Conservation (phyloP, 2,329 filamentous ascomycete genomes). For the Escovopsis sp. region DNA sequence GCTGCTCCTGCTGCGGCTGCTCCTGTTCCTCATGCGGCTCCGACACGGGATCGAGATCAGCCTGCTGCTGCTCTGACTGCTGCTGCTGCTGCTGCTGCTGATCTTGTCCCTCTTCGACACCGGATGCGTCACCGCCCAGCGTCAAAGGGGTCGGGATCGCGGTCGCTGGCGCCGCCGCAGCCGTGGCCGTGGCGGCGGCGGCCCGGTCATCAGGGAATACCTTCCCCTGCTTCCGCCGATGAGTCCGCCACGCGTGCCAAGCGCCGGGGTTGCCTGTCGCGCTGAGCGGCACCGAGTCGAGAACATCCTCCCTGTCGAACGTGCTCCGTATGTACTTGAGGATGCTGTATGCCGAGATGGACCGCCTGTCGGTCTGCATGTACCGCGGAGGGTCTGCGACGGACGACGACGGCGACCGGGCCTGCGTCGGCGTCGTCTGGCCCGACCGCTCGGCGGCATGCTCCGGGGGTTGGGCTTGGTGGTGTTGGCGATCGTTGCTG, state of each 20-base stretch:
- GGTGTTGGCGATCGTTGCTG: too few species aligned
- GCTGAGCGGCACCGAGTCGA: constrained; percentile 66
- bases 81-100: constrained; percentile 6
- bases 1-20: neutral
- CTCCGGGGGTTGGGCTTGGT: too few species aligned
- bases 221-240: constrained; percentile 31
- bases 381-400: constrained; percentile 20
- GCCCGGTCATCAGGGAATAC: constrained; percentile 3
- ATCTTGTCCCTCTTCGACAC: neutral
- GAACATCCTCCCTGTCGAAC: constrained; percentile 61
- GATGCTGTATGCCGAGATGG: constrained; percentile 48
- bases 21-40: too few species aligned
- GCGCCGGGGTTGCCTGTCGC: constrained; percentile 81
- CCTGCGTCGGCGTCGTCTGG: constrained; percentile 10
- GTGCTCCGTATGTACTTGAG: constrained; percentile 68
- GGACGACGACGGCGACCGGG: constrained; percentile 15
- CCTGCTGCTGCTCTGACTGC: too few species aligned
- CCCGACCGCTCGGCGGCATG: constrained; percentile 13
- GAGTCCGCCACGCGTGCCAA: constrained; percentile 82
- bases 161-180: too few species aligned
- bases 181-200: too few species aligned
- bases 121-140: neutral
- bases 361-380: constrained; percentile 24
- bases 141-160: too few species aligned
- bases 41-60: neutral